Percentiles rank a stretch among this genome's conserved stretches.
These are phyloP conservation scores for Pythium dissimile DNA, from an alignment of 352 stramenopile genomes.

Conservation along the genomic window DNA sequence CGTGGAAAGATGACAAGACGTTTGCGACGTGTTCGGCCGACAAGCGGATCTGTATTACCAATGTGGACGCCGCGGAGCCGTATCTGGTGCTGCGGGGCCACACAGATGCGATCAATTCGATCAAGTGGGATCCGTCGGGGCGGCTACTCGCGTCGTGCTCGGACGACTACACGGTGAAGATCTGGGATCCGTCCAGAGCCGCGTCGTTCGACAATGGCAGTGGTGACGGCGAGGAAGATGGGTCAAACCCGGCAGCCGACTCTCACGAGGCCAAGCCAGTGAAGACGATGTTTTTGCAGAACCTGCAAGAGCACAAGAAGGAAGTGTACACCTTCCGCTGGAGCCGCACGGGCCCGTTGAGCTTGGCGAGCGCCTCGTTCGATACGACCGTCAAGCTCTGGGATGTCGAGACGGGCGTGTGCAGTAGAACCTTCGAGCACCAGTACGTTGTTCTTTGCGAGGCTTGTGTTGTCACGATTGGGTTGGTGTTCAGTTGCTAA, in stretches of 20 bases:
- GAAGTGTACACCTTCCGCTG: slow-evolving; percentile 94
- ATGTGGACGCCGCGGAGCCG: slow-evolving; percentile 70
- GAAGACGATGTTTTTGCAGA: slow-evolving; percentile 60
- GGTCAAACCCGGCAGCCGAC: slow-evolving; percentile 13
- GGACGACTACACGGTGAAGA: slow-evolving; percentile 97
- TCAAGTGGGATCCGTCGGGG: slow-evolving; percentile 96
- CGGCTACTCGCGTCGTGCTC: slow-evolving; percentile 95
- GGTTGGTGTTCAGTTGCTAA: background rate
- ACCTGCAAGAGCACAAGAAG: slow-evolving; percentile 90
- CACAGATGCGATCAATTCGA: slow-evolving; percentile 97
- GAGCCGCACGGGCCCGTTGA: slow-evolving; percentile 83
- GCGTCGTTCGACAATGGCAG: slow-evolving; percentile 13
- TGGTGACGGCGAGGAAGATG: slow-evolving; percentile 8
- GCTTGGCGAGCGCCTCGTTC: slow-evolving; percentile 94
- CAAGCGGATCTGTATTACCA: slow-evolving; percentile 88
- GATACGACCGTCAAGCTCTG: slow-evolving; percentile 95
- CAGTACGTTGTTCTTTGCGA: slow-evolving; percentile 63
- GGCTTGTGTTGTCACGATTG: background rate
- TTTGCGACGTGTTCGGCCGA: slow-evolving; percentile 96
- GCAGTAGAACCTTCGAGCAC: slow-evolving; percentile 91
- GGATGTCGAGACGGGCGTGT: slow-evolving; percentile 90
- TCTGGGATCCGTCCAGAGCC: slow-evolving; percentile 86
- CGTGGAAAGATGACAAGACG: slow-evolving; percentile 93
- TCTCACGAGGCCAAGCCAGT: slow-evolving; percentile 12
- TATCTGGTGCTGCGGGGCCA: slow-evolving; percentile 91